A percentile compares a stretch with the other conserved stretches of the same genome.
Conservation (phyloP, 1,284 basidiomycete genomes). For the Marasmius sp. region DNA sequence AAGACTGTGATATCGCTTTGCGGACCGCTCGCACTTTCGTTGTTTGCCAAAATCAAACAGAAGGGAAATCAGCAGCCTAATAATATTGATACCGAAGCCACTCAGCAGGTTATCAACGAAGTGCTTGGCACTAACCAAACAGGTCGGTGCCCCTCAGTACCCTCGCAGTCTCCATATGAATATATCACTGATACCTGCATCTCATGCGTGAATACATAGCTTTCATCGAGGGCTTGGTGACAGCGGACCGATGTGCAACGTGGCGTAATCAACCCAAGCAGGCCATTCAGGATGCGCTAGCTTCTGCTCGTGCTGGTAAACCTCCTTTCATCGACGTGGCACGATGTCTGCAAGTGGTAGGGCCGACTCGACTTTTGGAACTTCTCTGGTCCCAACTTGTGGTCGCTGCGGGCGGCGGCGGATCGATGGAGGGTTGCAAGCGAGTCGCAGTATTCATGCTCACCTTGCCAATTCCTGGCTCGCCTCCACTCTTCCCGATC, state of each 20-base stretch:
- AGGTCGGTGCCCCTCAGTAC: slow-evolving; percentile 29
- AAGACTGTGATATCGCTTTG: slow-evolving; percentile 63
- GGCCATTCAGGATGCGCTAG: slow-evolving; percentile 55
- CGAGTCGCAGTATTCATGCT: slow-evolving; percentile 66
- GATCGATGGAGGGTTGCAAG: slow-evolving; percentile 57
- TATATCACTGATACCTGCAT: slow-evolving; percentile 4
- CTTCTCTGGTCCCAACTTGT: slow-evolving; percentile 64
- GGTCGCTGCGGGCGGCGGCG: slow-evolving; percentile 42
- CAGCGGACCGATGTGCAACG: slow-evolving; percentile 17
- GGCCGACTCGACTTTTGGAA: slow-evolving; percentile 60
- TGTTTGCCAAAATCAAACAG: slow-evolving; percentile 42
- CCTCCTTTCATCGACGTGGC: slow-evolving; percentile 62
- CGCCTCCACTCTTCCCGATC: slow-evolving; percentile 67
- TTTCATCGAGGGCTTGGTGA: slow-evolving; percentile 3
- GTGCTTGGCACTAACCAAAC: slow-evolving; percentile 40
- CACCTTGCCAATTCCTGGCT: slow-evolving; percentile 50
- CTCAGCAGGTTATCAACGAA: slow-evolving; percentile 43
- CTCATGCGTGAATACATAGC: slow-evolving; percentile 20
- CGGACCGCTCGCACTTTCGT: slow-evolving; percentile 51
- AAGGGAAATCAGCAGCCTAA: slow-evolving; percentile 26
- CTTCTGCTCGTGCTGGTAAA: slow-evolving; percentile 55
- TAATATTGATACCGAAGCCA: slow-evolving; percentile 36
- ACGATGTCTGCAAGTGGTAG: slow-evolving; percentile 53
- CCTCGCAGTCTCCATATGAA: neutral
- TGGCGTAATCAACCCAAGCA: slow-evolving; percentile 49